Evolutionary conservation across 2,329 filamentous ascomycete genomes (phyloP), one percentile per base, ranked within the genome.

Genomic region (Triangularia verruculosa): DNA sequence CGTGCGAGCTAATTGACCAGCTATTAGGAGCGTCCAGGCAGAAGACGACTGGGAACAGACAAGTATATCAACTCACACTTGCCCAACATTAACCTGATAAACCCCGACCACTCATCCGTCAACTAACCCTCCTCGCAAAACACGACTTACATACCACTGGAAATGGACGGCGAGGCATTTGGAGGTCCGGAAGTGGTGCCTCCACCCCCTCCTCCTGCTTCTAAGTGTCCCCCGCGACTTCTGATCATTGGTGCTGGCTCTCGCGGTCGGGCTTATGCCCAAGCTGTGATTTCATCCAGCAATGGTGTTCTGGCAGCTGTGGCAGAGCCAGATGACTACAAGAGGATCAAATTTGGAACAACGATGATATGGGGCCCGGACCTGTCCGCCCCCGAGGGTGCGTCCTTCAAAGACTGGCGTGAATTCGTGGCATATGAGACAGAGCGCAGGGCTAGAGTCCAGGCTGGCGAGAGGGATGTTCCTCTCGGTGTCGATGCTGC

Each of bases 161-260:
- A 39, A 17, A 47, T 47, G 39, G 39, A 43, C 1, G 15, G 17
- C 34, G 8, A 43, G n/a, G 17, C 47, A 17, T 6, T 20, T n/a
- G 24, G 24, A 32, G 28, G 12, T 24, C 53, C 24, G 63, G 59
- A 9, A 60, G 67, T 76, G 64, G 65, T 71, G 62, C 72, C 77
- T 4, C 78, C 75, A 3, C 71, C 77, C 9, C 79, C 76, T 54
- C 80, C 80, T 8, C 72, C 77, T 52, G 76, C 78, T 73, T 83
- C 84, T 2, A 73, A 76, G 5, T 77, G 73, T 30, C 82, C 86
- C 24, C 85, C 88, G 2, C 86, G 89, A 58, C 86, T 96, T 71
- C 82, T 96, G 61, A 84, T 96, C 71, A 88, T 96, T 69, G 93
- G 93, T 20, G 92, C 91, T 7, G 92, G 93, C 32, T 91, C 89